These are phyloP conservation scores for Gossypium sturtianum DNA, from an alignment of 345 rosid genomes.

Conservation along the genomic window DNA sequence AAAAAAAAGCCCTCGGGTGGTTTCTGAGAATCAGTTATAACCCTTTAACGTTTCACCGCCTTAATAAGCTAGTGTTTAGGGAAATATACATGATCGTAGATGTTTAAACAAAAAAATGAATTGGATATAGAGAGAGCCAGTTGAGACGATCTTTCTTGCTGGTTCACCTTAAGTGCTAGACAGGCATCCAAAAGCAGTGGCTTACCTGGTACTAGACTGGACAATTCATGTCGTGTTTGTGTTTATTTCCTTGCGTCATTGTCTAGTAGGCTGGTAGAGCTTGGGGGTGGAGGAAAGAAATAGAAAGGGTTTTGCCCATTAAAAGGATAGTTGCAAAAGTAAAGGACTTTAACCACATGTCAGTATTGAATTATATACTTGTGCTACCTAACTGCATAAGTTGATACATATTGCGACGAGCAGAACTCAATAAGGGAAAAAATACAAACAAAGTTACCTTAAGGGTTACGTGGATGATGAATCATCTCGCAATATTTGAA, in stretches of 20 bases:
- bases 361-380: neutral
- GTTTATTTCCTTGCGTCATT: neutral
- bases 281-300: neutral
- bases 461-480: neutral
- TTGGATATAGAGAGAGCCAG: neutral
- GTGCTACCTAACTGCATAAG: conserved; percentile 1
- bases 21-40: neutral
- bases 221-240: neutral
- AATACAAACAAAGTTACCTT: neutral
- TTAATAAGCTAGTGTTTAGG: neutral
- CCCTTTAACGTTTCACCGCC: neutral
- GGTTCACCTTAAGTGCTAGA: neutral
- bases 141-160: neutral
- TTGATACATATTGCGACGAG: neutral
- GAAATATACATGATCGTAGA: neutral
- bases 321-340: neutral
- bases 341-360: neutral
- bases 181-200: neutral
- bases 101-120: neutral
- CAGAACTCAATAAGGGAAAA: neutral
- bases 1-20: neutral
- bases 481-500: conserved; percentile 1
- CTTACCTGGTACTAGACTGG: neutral
- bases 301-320: neutral
- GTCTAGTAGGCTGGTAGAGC: neutral